Base-by-base conservation (phyloP, 2,329 filamentous ascomycete genomes). In the Claviceps paspali region DNA sequence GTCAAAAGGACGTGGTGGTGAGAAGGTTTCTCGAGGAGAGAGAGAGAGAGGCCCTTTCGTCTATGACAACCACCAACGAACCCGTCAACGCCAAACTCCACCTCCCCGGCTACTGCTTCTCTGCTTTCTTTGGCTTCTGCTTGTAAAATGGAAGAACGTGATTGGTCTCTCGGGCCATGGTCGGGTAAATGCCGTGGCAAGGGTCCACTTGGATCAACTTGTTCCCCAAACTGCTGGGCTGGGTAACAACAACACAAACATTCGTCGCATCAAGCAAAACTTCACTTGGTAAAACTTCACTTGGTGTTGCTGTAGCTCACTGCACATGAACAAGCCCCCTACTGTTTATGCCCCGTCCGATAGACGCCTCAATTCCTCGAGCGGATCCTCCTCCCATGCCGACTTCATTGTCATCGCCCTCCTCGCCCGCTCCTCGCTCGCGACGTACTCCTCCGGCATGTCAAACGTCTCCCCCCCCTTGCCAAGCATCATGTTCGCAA, bases 401-500 rank as follows among this genome's bases (percentile, higher is more conserved):
- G 9, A 11, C 31, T 41, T 41, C 42, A 45, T 45, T 7, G 33
- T 38, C 24, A 33, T 43, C 7, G 45, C 49, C 28, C 36, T 45
- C 14, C 43, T 44, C 5, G 45, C 48, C 39, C 58, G 52, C 26
- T 54, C 53, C 32, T 54, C 58, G 6, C 52, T 57, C 9, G 61
- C 46, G 24, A 52, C 40, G 45, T 59, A 72, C 43, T 63, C 59
- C 9, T 38, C 40, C 4, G 69, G 69, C 24, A 73, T 38, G 19
- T 62, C 57, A 31, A 66, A 57, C 0, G 51, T 54, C 10, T 49
- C 45, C 12, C 11, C 21, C n/a, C 49, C 48, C 17, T 52, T 52
- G 1, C 61, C 61, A 39, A 67, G 47, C 37, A 82, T 70, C 63
- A 79, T 68, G 33, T 69, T 59, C 8, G 73, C 78, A 10, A 73